These are phyloP conservation scores for Crithidia brevicula DNA, from an alignment of 208 protist genomes.

Conservation along the genomic window DNA sequence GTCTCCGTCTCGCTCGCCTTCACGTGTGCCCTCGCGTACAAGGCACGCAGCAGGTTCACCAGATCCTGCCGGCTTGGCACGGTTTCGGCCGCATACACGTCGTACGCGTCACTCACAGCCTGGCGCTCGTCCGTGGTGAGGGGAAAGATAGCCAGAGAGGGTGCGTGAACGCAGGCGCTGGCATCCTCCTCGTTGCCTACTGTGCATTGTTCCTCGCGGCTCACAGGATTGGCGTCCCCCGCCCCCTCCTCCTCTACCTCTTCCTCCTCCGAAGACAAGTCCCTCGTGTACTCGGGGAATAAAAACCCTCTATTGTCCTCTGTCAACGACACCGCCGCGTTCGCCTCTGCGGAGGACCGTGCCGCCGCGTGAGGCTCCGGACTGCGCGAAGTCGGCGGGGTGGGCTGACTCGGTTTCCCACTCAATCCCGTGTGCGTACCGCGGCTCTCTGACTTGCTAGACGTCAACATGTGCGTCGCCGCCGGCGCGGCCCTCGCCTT, in stretches of 20 bases:
- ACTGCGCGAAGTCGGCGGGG: too few relatives aligned
- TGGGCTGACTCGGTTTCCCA: too few relatives aligned
- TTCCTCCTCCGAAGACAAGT: not conserved
- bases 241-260: not conserved
- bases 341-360: not conserved
- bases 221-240: too few relatives aligned
- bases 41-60: slow-evolving; percentile 10
- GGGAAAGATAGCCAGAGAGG: not conserved
- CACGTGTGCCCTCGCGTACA: slow-evolving; percentile 12
- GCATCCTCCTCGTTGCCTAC: not conserved
- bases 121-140: slow-evolving; percentile 9
- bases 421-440: too few relatives aligned
- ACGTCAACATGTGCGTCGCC: too few relatives aligned
- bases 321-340: not conserved
- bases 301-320: slow-evolving; percentile 32
- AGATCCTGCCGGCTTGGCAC: not conserved
- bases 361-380: too few relatives aligned
- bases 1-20: not conserved
- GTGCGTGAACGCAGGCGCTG: not conserved
- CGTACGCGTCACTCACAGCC: not conserved
- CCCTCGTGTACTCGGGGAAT: slow-evolving; percentile 13
- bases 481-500: not conserved
- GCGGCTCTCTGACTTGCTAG: too few relatives aligned
- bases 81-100: not conserved
- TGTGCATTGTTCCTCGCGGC: too few relatives aligned